phyloP scores from a whole-genome alignment of 805 yeast genomes.

The Pichia phayaonensis region DNA sequence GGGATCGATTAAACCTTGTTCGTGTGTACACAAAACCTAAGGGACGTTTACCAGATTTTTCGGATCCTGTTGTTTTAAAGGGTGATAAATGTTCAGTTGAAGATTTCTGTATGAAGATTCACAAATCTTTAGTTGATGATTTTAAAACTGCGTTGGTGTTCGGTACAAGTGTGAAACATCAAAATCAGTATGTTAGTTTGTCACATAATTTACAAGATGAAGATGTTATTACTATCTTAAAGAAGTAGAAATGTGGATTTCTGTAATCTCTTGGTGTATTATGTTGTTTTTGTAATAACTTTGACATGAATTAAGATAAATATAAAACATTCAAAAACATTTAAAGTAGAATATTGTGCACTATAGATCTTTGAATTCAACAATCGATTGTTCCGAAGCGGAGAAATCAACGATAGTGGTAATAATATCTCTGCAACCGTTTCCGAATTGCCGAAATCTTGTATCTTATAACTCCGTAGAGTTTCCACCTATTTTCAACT shows the following conservation, averaged over 20 bases:
- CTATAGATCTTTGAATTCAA: no score
- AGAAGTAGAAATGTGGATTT: constrained; percentile 38
- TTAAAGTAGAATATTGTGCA: no score
- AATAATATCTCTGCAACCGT: no score
- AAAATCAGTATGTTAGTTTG: constrained; percentile 93
- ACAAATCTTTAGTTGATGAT: constrained; percentile 87
- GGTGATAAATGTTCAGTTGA: constrained; percentile 77
- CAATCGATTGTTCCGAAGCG: no score
- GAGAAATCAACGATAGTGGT: no score
- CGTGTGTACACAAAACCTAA: constrained; percentile 97
- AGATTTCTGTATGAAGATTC: constrained; percentile 95
- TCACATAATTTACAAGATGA: constrained; percentile 83
- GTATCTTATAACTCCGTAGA: no score
- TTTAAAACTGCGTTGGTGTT: constrained; percentile 89
- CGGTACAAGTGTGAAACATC: constrained; percentile 94
- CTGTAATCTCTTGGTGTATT: constrained; percentile 2
- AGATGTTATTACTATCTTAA: constrained; percentile 92
- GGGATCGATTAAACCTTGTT: constrained; percentile 85
- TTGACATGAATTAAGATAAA: background rate
- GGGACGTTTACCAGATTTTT: constrained; percentile 88
- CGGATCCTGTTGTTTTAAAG: constrained; percentile 89
- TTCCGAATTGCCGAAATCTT: no score
- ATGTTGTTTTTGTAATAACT: background rate
- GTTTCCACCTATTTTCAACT: no score
- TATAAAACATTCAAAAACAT: no score